Evolutionary conservation across 208 protist species (phyloP).

Genomic region (Trypanosoma rangeli): DNA sequence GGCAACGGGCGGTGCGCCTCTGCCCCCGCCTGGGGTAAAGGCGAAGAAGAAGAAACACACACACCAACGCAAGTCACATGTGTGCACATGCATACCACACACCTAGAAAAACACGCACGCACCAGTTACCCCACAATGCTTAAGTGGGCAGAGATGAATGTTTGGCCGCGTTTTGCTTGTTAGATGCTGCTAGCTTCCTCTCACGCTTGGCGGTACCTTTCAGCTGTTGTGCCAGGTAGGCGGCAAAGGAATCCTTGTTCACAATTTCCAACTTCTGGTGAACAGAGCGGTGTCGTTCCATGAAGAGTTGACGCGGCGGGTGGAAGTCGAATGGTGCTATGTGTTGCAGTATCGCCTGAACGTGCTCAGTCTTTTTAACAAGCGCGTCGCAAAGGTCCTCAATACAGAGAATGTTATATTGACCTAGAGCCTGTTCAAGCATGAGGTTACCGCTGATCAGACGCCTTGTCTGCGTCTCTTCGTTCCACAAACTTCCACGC

Average conservation of each 20-base stretch:
- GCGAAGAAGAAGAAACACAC: neutral
- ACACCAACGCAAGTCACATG: constrained; percentile 8
- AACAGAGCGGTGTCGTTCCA: constrained; percentile 80
- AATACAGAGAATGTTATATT: constrained; percentile 87
- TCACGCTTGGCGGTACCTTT: constrained; percentile 46
- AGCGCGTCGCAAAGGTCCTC: constrained; percentile 88
- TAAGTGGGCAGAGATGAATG: constrained; percentile 16
- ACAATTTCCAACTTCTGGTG: constrained; percentile 84
- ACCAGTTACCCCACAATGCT: neutral
- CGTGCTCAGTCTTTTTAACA: constrained; percentile 50
- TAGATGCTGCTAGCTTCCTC: constrained; percentile 22
- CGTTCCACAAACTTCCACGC: constrained; percentile 73
- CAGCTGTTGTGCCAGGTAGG: constrained; percentile 81
- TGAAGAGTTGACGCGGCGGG: constrained; percentile 85
- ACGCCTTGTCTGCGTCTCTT: constrained; percentile 59
- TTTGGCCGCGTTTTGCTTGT: constrained; percentile 20
- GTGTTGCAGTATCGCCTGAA: constrained; percentile 63
- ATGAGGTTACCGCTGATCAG: constrained; percentile 89
- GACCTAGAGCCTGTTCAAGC: constrained; percentile 82
- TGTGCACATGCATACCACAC: too few relatives aligned
- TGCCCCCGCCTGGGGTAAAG: too few relatives aligned
- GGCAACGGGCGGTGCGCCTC: too few relatives aligned
- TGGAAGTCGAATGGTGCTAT: constrained; percentile 91
- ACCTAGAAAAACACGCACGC: neutral
- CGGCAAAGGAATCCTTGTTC: constrained; percentile 84